These are phyloP conservation scores for Alternaria sp. DNA, from an alignment of 2,329 filamentous ascomycete genomes.

Conservation along the genomic window DNA sequence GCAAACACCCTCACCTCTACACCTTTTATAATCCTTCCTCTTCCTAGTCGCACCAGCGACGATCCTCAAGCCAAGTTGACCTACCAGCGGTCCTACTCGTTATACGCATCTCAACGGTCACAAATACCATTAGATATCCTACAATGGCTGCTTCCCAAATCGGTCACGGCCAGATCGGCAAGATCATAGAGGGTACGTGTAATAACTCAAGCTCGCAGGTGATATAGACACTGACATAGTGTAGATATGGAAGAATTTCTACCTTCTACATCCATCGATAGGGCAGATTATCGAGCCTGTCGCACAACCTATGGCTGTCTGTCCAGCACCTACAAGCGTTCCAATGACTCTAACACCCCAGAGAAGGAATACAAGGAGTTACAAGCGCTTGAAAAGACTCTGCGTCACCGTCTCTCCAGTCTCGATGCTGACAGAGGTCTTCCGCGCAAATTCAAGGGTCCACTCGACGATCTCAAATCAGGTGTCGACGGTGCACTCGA, in stretches of 20 bases:
- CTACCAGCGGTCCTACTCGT: background rate
- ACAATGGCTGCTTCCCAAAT: conserved; percentile 4
- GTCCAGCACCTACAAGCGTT: conserved; percentile 21
- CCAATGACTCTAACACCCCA: conserved; percentile 16
- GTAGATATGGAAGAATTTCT: conserved; percentile 28
- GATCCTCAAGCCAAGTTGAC: background rate
- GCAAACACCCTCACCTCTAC: background rate
- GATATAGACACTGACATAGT: background rate
- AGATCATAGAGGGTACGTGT: conserved; percentile 18
- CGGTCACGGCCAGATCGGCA: conserved; percentile 27
- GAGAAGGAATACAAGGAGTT: conserved; percentile 30
- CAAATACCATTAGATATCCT: background rate
- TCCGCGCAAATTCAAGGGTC: conserved; percentile 25
- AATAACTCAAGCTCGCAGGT: background rate
- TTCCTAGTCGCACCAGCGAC: background rate
- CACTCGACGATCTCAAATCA: conserved; percentile 25
- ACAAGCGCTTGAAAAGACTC: conserved; percentile 20
- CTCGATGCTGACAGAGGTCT: conserved; percentile 28
- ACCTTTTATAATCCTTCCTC: background rate
- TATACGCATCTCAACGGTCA: background rate
- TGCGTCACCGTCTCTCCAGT: conserved; percentile 24
- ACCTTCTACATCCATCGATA: conserved; percentile 24
- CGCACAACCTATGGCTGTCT: conserved; percentile 32
- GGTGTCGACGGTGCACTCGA: conserved; percentile 22
- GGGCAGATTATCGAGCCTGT: conserved; percentile 22